These are phyloP conservation scores for Calocybe indica DNA, from an alignment of 768 basidiomycete species.

Conservation along the genomic window DNA sequence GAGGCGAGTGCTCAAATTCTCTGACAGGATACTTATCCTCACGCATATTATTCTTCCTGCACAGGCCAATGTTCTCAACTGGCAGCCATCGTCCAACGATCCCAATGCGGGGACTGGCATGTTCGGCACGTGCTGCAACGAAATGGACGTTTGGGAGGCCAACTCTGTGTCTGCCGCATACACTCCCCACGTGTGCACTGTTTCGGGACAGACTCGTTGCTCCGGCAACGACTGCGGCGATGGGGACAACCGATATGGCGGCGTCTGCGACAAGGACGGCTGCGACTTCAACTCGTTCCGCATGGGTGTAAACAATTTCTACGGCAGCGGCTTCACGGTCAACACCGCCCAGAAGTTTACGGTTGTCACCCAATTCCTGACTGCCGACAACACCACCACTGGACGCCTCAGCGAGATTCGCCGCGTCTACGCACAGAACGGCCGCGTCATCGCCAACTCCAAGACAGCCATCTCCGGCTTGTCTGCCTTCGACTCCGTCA, in stretches of 20 bases:
- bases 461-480: conserved; percentile 25
- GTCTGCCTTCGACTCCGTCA: conserved; percentile 27
- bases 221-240: conserved; percentile 22
- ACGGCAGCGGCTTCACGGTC: conserved; percentile 28
- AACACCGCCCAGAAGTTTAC: conserved; percentile 33
- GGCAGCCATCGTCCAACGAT: conserved; percentile 21
- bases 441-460: conserved; percentile 31
- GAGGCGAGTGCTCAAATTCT: conserved; percentile 23
- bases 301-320: conserved; percentile 30
- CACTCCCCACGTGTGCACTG: conserved; percentile 35
- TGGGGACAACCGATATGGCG: conserved; percentile 22
- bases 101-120: conserved; percentile 32
- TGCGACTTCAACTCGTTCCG: conserved; percentile 45
- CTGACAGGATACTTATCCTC: not conserved
- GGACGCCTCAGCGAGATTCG: conserved; percentile 35
- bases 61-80: conserved; percentile 31
- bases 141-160: conserved; percentile 43
- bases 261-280: conserved; percentile 34
- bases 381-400: conserved; percentile 26
- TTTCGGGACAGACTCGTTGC: conserved; percentile 25
- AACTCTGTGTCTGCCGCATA: conserved; percentile 32
- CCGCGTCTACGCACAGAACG: conserved; percentile 35
- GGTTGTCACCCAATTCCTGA: conserved; percentile 39
- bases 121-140: conserved; percentile 32
- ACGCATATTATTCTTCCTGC: not conserved